These are phyloP conservation scores for Stenogyne calaminthoides DNA, from an alignment of 305 asterid species.

Conservation along the genomic window DNA sequence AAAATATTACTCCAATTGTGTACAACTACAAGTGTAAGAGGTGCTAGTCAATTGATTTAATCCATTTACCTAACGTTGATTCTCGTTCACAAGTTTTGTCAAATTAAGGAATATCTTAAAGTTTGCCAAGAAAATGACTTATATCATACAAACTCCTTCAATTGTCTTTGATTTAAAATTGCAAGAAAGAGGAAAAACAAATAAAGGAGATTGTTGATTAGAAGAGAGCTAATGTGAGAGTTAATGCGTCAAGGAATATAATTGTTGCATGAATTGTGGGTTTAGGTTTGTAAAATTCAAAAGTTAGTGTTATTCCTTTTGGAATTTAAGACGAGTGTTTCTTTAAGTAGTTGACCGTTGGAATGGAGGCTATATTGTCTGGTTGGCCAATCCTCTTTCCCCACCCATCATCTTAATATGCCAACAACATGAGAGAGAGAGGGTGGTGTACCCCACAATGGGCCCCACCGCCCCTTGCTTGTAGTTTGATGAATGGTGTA, in stretches of 20 bases:
- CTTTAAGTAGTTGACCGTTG: conserved; percentile 26
- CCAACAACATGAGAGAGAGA: conserved; percentile 29
- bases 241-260: conserved; percentile 26
- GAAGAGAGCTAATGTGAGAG: not conserved
- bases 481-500: too few relatives aligned
- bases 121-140: conserved; percentile 12
- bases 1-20: too few relatives aligned
- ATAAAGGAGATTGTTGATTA: not conserved
- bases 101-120: not conserved
- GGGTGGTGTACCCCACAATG: not conserved
- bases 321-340: conserved; percentile 4
- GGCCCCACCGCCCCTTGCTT: not conserved
- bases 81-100: not conserved
- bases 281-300: not conserved
- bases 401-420: conserved; percentile 32
- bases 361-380: conserved; percentile 34
- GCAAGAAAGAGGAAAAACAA: not conserved
- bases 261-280: not conserved
- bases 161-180: not conserved
- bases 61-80: not conserved
- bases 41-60: not conserved
- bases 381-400: conserved; percentile 34
- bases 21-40: too few relatives aligned
- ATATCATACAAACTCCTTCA: not conserved
- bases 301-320: not conserved